phyloP scores from a whole-genome alignment of 148 eudicot species.

The Amaranthus palmeri region DNA sequence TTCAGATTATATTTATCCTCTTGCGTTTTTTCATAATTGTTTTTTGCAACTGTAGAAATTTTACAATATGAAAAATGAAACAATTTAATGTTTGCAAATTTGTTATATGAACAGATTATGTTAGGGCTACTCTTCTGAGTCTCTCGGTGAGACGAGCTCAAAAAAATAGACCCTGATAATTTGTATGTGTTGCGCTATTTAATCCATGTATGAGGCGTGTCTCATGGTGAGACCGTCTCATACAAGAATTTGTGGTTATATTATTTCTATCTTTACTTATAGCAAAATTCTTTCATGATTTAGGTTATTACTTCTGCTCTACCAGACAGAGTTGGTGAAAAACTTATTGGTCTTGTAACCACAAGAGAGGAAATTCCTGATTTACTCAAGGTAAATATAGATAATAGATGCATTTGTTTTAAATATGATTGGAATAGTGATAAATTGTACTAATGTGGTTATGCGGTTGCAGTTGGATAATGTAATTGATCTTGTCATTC shows the following conservation, averaged over 20 bases:
- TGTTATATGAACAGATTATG: no score
- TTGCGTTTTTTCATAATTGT: no score
- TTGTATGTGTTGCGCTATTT: no score
- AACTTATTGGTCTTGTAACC: conserved; percentile 80
- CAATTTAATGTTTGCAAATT: no score
- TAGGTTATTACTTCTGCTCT: conserved; percentile 81
- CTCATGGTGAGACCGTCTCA: no score
- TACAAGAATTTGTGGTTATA: no score
- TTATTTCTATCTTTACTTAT: neutral
- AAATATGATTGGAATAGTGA: neutral
- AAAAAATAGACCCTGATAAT: no score
- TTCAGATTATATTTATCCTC: neutral
- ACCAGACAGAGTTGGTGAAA: conserved; percentile 71
- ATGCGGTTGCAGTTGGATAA: conserved; percentile 68
- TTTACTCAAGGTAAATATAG: conserved; percentile 59
- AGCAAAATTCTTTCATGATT: neutral
- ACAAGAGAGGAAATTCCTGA: conserved; percentile 92
- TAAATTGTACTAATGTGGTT: conserved; percentile 8
- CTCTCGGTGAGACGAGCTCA: no score
- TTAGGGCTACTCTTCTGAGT: no score
- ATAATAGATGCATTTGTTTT: neutral
- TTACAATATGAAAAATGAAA: no score
- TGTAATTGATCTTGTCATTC: conserved; percentile 97
- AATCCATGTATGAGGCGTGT: no score
- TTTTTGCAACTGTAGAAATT: no score